Conservation (phyloP, 345 rosid species). For the Eucalyptus lansdowneana region DNA sequence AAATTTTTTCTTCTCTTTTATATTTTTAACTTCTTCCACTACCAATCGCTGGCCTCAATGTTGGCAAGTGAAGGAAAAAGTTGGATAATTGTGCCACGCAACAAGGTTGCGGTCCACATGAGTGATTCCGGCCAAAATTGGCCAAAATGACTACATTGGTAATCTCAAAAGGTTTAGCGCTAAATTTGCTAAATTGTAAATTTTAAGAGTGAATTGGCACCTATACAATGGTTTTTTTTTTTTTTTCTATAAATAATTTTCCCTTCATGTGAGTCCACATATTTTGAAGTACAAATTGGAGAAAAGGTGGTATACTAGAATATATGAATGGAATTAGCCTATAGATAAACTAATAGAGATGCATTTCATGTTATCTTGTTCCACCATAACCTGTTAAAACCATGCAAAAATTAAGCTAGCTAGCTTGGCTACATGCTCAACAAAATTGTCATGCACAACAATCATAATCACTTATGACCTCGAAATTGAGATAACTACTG, state of each 20-base stretch:
- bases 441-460: not conserved
- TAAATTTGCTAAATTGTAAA: no score
- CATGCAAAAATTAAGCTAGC: not conserved
- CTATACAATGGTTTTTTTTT: no score
- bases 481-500: not conserved
- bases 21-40: not conserved
- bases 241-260: no score
- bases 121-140: no score
- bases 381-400: not conserved
- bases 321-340: not conserved
- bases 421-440: not conserved
- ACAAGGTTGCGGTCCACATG: rapidly evolving
- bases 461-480: not conserved
- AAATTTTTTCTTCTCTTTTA: no score
- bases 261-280: not conserved
- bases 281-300: not conserved
- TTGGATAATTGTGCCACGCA: not conserved
- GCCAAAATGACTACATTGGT: not conserved
- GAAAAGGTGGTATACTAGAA: not conserved
- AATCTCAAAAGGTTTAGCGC: rapidly evolving
- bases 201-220: not conserved
- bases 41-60: rapidly evolving
- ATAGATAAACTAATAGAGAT: not conserved
- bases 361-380: not conserved
- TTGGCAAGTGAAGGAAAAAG: rapidly evolving